Percentiles rank a stretch among this genome's conserved stretches.
phyloP scores from a whole-genome alignment of 805 yeast species.

The Candida ponderosae region DNA sequence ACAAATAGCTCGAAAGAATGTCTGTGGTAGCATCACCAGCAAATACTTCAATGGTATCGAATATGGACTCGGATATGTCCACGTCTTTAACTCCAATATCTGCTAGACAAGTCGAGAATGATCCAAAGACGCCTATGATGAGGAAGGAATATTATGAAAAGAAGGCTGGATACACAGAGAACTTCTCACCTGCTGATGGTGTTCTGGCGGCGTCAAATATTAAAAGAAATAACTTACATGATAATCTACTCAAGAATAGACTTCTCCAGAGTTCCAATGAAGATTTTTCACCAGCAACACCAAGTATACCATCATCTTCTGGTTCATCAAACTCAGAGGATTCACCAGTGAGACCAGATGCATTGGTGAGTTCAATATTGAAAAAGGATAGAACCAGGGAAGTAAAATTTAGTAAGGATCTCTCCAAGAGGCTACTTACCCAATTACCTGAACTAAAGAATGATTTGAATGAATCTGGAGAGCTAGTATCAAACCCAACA shows the following conservation, averaged over 20 bases:
- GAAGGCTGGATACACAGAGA: background rate
- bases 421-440: constrained; percentile 10
- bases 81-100: constrained; percentile 14
- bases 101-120: constrained; percentile 10
- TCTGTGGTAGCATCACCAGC: too few species aligned
- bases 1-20: too few species aligned
- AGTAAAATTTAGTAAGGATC: constrained; percentile 10
- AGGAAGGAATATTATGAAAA: constrained; percentile 10
- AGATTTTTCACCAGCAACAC: constrained; percentile 8
- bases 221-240: too few species aligned
- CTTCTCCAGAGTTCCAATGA: background rate
- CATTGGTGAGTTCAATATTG: constrained; percentile 7
- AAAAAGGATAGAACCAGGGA: constrained; percentile 8
- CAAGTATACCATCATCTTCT: constrained; percentile 4
- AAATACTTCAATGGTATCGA: too few species aligned
- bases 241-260: too few species aligned
- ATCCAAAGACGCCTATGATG: constrained; percentile 18
- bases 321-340: background rate
- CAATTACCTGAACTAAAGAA: constrained; percentile 15
- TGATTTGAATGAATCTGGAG: constrained; percentile 17
- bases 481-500: constrained; percentile 20
- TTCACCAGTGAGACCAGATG: constrained; percentile 1
- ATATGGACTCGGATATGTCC: too few species aligned
- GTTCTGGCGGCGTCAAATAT: too few species aligned
- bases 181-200: too few species aligned